A percentile compares a stretch with the other conserved stretches of the same genome.
Conservation (phyloP, 352 stramenopile species). For the Pythium angustatum region DNA sequence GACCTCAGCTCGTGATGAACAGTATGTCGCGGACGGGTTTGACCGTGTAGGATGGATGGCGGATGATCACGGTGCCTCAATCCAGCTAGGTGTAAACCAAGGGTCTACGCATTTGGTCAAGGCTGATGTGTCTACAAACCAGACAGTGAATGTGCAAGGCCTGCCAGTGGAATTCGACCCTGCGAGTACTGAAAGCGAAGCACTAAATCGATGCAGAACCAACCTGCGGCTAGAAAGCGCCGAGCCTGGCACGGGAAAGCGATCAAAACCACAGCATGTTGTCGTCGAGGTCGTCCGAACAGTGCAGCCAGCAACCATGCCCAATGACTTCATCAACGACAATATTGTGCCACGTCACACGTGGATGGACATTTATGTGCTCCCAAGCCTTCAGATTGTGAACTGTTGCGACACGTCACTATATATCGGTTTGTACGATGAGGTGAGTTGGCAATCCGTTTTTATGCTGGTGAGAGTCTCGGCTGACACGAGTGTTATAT, state of each 20-base stretch:
- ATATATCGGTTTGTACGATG: neutral
- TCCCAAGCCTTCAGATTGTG: constrained; percentile 16
- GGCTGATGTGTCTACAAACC: neutral
- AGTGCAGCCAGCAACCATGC: constrained; percentile 13
- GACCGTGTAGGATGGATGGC: constrained; percentile 9
- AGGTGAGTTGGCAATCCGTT: constrained; percentile 11
- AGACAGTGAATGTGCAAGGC: neutral
- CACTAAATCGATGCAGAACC: neutral
- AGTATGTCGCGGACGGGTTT: neutral
- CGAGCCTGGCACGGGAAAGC: neutral
- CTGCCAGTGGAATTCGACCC: neutral
- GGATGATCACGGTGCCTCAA: neutral
- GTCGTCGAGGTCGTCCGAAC: constrained; percentile 13
- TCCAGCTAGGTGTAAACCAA: neutral
- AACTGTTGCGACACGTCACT: constrained; percentile 12
- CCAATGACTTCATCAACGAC: constrained; percentile 22
- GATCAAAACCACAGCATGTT: neutral
- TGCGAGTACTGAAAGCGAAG: neutral
- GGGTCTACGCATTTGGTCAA: neutral
- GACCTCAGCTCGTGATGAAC: no score
- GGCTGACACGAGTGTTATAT: neutral
- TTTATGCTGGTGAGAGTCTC: neutral
- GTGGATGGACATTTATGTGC: constrained; percentile 22
- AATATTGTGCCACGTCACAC: constrained; percentile 18
- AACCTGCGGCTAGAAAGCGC: neutral